Evolutionary conservation across 139 green algal species (phyloP).

Genomic region (Haematococcus sp.): DNA sequence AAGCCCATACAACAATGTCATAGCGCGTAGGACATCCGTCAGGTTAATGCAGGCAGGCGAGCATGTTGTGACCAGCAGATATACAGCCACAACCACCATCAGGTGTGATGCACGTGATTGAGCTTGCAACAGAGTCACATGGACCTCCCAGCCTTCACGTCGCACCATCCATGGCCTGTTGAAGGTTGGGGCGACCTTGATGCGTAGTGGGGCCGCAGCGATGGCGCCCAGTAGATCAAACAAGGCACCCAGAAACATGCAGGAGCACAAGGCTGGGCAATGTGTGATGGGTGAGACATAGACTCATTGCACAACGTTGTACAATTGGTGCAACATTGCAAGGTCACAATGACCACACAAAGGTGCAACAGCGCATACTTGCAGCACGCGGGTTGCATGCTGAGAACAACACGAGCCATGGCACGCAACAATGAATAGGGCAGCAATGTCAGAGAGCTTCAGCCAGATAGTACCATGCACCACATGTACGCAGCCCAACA

Average conservation of each 20-base stretch:
- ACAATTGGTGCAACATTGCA: too few relatives aligned
- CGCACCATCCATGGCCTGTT: conserved; percentile 46
- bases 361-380: neutral
- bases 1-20: too few relatives aligned
- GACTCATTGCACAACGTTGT: too few relatives aligned
- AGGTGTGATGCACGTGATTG: too few relatives aligned
- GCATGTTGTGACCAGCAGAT: too few relatives aligned
- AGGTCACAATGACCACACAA: too few relatives aligned
- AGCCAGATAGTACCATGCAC: too few relatives aligned
- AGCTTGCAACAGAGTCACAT: too few relatives aligned
- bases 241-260: conserved; percentile 11
- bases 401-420: neutral
- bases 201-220: neutral
- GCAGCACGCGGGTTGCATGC: neutral
- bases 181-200: conserved; percentile 34
- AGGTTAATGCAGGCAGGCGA: too few relatives aligned
- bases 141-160: too few relatives aligned
- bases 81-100: too few relatives aligned
- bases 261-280: conserved; percentile 8
- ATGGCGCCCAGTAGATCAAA: conserved; percentile 23
- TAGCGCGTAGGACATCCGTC: too few relatives aligned
- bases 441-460: neutral
- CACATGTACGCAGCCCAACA: neutral
- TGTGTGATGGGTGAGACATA: neutral
- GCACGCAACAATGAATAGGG: neutral